phyloP scores from a whole-genome alignment of 2,329 filamentous ascomycete genomes.

The Emmonsiellopsis sp. region DNA sequence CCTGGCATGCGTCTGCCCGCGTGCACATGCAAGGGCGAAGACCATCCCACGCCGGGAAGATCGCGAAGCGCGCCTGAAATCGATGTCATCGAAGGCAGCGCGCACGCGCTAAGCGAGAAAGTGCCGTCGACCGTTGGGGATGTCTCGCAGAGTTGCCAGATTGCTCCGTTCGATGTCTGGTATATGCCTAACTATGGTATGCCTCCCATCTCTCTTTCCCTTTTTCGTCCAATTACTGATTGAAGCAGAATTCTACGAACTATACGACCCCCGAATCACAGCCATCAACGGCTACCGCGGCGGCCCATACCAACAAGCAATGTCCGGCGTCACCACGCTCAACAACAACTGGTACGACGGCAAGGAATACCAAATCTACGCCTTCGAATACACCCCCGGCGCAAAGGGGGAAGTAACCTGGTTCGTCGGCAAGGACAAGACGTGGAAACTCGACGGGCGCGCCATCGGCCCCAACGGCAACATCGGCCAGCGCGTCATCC shows the following conservation, averaged over 20 bases:
- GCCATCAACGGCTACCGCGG: slow-evolving; percentile 53
- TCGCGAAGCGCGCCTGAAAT: slow-evolving; percentile 63
- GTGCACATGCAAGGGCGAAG: slow-evolving; percentile 55
- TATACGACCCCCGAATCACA: slow-evolving; percentile 53
- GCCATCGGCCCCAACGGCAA: slow-evolving; percentile 61
- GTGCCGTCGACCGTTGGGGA: slow-evolving; percentile 45
- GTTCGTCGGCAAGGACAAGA: slow-evolving; percentile 57
- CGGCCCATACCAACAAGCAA: slow-evolving; percentile 53
- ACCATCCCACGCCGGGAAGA: slow-evolving; percentile 57
- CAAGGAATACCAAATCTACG: slow-evolving; percentile 53
- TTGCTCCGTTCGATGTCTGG: slow-evolving; percentile 62
- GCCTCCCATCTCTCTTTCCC: slow-evolving; percentile 5
- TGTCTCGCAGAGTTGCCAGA: slow-evolving; percentile 58
- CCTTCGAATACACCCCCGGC: slow-evolving; percentile 56
- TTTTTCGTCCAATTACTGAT: background rate
- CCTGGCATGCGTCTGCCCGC: slow-evolving; percentile 63
- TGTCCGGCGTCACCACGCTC: slow-evolving; percentile 52
- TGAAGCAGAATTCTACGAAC: slow-evolving; percentile 48
- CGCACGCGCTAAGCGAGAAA: slow-evolving; percentile 42
- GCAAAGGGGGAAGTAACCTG: slow-evolving; percentile 54
- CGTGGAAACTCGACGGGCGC: slow-evolving; percentile 53
- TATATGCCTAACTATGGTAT: slow-evolving; percentile 54
- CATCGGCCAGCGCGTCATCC: slow-evolving; percentile 55
- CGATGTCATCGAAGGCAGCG: slow-evolving; percentile 62
- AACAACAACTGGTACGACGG: slow-evolving; percentile 61